phyloP scores from a whole-genome alignment of 208 protist species.

The Acanthamoeba royreba region DNA sequence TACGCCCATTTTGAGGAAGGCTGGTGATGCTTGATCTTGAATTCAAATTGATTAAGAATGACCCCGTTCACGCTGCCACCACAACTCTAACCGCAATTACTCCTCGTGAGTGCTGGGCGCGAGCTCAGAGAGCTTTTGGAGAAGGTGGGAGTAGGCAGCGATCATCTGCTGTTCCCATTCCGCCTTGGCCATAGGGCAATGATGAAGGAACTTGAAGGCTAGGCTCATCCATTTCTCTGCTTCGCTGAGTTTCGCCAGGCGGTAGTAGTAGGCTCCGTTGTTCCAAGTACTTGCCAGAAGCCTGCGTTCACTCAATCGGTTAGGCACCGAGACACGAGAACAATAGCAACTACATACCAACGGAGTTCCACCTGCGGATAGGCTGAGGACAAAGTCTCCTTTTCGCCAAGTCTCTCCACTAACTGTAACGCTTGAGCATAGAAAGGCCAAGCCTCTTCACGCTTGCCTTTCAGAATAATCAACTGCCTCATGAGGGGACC shows the following conservation, averaged over 20 bases:
- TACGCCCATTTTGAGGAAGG: too few relatives aligned
- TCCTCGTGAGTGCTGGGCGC: too few relatives aligned
- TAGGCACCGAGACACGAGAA: background rate
- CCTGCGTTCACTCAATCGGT: background rate
- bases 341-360: background rate
- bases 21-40: too few relatives aligned
- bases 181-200: background rate
- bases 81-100: too few relatives aligned
- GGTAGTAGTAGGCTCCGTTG: background rate
- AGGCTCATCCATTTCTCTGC: slow-evolving; percentile 27
- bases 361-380: background rate
- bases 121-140: background rate
- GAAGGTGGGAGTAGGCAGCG: background rate
- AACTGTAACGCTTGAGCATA: background rate
- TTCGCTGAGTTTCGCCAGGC: background rate
- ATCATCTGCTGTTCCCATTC: background rate
- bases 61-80: too few relatives aligned
- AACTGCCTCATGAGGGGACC: background rate
- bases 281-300: background rate
- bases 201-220: slow-evolving; percentile 28
- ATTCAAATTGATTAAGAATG: too few relatives aligned
- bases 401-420: background rate
- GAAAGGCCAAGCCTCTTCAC: background rate
- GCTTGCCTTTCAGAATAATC: background rate
- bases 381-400: background rate